A percentile compares a stretch with the other conserved stretches of the same genome.
phyloP scores from a whole-genome alignment of 148 eudicot species.

The Drosera capensis region DNA sequence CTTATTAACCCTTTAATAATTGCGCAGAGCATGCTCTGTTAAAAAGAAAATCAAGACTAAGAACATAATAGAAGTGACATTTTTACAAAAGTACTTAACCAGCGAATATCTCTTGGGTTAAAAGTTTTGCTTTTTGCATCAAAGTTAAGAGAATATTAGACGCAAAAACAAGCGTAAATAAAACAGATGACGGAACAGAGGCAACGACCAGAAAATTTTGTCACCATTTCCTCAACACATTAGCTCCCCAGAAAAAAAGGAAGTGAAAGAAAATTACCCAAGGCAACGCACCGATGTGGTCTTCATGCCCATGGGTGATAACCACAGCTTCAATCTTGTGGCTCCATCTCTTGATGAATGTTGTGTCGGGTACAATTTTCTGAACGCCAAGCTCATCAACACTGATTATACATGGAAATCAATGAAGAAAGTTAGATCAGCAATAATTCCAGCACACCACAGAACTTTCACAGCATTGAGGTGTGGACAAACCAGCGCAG shows the following conservation, averaged over 20 bases:
- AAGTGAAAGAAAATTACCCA: constrained; percentile 86
- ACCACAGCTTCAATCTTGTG: constrained; percentile 98
- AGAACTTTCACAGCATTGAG: background rate
- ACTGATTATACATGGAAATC: constrained; percentile 25
- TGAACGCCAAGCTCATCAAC: constrained; percentile 91
- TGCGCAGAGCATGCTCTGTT: too few species aligned
- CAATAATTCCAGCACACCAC: background rate
- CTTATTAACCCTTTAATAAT: too few species aligned
- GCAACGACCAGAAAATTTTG: background rate
- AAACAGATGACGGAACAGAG: too few species aligned
- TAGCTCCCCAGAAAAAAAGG: constrained; percentile 5
- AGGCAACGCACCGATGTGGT: constrained; percentile 99
- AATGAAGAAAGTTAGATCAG: constrained; percentile 1
- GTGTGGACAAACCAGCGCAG: too few species aligned
- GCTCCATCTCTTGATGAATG: constrained; percentile 83
- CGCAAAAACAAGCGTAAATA: too few species aligned
- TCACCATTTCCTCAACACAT: constrained; percentile 2
- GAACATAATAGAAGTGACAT: too few species aligned
- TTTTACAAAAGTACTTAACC: too few species aligned
- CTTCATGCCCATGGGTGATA: constrained; percentile 97
- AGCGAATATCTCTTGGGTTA: too few species aligned
- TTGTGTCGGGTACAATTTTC: constrained; percentile 89
- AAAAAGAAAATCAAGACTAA: background rate
- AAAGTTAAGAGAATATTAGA: too few species aligned
- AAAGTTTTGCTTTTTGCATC: too few species aligned